Evolutionary conservation across 305 asterid genomes (phyloP), one percentile per base, ranked within the genome.

Genomic region (Solanum hybrid): DNA sequence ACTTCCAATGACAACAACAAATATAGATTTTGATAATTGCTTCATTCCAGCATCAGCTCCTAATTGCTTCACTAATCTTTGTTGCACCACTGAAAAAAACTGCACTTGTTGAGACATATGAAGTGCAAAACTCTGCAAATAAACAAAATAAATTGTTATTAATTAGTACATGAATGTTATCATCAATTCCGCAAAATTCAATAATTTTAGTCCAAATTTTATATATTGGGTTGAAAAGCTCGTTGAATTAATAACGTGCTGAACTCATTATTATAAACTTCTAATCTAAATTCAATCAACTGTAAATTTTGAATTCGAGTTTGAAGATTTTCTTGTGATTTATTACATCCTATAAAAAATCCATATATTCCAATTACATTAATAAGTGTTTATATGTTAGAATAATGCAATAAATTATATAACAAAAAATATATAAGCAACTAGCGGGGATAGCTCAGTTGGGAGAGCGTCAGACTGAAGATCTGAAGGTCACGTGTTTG

Each of bases 381-480:
- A 1, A 3, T 31, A 32, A 77, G 27, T 31, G 10, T 76, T 76
- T 76, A 68, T 68, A 68, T 68, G 27, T 24, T 24, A n/a, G 7
- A 4, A n/a, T 10, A n/a, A n/a, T 4, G 2, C 0, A 20, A 20
- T 2, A 61, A 20, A 41, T 12, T 0, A 41, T 0, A 4, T 4
- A 11, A 41, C 17, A 41, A 1, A 51, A 15, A 51, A 1, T 2
- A 2, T 6, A 2, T 15, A 51, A 15, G 1, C 1, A 26, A 1
- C 5, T 5, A 29, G 96, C 94, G 97, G 98, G 98, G 97, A 96
- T 94, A 96, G 98, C 96, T 96, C 98, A 95, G 96, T 96, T 96
- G 97, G 98, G 98, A 96, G 99, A 96, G 98, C 98, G 98, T 94
- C 98, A 95, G 96, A 95, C 98, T 97, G 96, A 96, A 96, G 98